Conservation (phyloP, 2,329 filamentous ascomycete species). For the Arthrobotrys iridis region DNA sequence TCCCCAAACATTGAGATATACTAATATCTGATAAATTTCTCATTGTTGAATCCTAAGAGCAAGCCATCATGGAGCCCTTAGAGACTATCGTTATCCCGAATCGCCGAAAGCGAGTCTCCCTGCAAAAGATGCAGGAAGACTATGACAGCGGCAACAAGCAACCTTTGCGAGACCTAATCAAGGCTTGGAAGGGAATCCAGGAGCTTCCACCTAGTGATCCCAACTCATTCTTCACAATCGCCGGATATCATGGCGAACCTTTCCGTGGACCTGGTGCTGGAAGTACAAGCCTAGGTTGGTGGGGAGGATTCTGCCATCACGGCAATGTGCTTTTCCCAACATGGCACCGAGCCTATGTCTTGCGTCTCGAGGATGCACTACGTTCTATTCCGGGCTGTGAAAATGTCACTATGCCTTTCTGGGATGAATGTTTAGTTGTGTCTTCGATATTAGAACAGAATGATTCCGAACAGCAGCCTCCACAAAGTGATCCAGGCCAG, state of each 20-base stretch:
- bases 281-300: conserved; percentile 55
- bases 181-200: conserved; percentile 38
- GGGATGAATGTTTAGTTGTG: conserved; percentile 54
- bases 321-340: conserved; percentile 59
- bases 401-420: conserved; percentile 57
- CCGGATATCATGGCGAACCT: conserved; percentile 59
- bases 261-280: conserved; percentile 56
- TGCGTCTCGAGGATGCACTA: conserved; percentile 56
- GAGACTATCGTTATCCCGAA: too few relatives aligned
- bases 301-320: conserved; percentile 60
- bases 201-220: conserved; percentile 30
- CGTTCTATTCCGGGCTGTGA: conserved; percentile 33
- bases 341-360: conserved; percentile 59
- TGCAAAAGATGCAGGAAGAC: conserved; percentile 4
- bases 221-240: conserved; percentile 59
- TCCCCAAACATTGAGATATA: too few relatives aligned
- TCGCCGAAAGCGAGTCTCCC: neutral
- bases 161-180: conserved; percentile 20
- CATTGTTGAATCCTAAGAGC: too few relatives aligned
- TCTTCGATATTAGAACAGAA: conserved; percentile 10
- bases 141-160: conserved; percentile 10
- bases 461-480: neutral
- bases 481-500: neutral
- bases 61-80: too few relatives aligned
- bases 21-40: too few relatives aligned